Conservation (phyloP, 1,284 basidiomycete species). For the Leccinum insigne region DNA sequence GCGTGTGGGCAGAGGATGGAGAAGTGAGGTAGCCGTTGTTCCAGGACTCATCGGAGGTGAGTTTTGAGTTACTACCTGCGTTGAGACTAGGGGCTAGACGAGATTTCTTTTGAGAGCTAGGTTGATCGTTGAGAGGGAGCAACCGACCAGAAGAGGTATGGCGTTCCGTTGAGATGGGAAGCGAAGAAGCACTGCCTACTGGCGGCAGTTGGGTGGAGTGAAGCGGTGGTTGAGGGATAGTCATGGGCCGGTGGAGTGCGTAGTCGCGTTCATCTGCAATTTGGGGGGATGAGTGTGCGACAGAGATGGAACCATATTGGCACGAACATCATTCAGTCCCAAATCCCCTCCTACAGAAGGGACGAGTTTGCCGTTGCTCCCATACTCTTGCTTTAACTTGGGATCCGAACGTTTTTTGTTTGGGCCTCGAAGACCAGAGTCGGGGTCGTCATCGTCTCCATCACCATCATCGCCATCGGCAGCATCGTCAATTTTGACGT, state of each 20-base stretch:
- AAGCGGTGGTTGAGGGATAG: slow-evolving; percentile 34
- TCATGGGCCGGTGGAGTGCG: slow-evolving; percentile 30
- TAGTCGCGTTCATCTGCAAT: slow-evolving; percentile 31
- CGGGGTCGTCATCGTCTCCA: slow-evolving; percentile 33
- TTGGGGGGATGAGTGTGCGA: slow-evolving; percentile 6
- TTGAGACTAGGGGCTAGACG: slow-evolving; percentile 30
- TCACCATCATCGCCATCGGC: slow-evolving; percentile 46
- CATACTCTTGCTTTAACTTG: slow-evolving; percentile 33
- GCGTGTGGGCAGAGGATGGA: slow-evolving; percentile 29
- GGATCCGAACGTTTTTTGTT: slow-evolving; percentile 27
- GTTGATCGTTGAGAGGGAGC: slow-evolving; percentile 25
- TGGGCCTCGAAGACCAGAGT: slow-evolving; percentile 22
- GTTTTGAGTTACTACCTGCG: slow-evolving; percentile 25
- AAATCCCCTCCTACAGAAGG: slow-evolving; percentile 22
- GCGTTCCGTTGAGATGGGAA: slow-evolving; percentile 34
- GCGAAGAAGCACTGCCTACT: slow-evolving; percentile 20
- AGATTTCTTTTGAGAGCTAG: slow-evolving; percentile 29
- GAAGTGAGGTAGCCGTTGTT: slow-evolving; percentile 31
- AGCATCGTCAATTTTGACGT: slow-evolving; percentile 39
- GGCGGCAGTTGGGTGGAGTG: slow-evolving; percentile 31
- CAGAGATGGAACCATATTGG: neutral
- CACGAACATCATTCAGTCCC: slow-evolving; percentile 30
- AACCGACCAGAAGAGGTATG: slow-evolving; percentile 35
- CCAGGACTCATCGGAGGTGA: slow-evolving; percentile 26
- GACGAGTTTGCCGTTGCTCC: slow-evolving; percentile 18